Conservation (phyloP, 805 yeast genomes). For the Lipomyces chichibuensis region DNA sequence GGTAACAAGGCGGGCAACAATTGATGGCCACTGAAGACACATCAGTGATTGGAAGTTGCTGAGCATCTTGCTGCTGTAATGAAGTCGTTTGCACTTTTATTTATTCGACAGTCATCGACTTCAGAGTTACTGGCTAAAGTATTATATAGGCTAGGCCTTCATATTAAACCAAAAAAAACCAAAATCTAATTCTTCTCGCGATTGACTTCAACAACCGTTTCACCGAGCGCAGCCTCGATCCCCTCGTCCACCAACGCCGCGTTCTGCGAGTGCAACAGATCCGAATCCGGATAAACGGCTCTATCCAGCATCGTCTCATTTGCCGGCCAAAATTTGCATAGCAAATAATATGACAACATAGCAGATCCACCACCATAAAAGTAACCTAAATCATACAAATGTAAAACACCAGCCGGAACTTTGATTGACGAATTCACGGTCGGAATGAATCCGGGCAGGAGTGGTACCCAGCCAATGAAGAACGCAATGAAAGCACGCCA, state of each 20-base stretch:
- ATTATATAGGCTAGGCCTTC: no score
- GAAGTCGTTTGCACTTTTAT: no score
- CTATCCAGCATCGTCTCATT: slow-evolving; percentile 19
- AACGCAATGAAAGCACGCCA: slow-evolving; percentile 32
- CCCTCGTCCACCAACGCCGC: slow-evolving; percentile 1
- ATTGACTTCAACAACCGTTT: slow-evolving; percentile 3
- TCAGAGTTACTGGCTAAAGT: no score
- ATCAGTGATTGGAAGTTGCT: no score
- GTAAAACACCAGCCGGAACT: slow-evolving; percentile 26
- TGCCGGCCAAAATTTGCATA: slow-evolving; percentile 21
- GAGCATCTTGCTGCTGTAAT: no score
- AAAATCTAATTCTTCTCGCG: neutral
- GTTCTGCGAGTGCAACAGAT: neutral
- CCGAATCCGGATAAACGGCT: slow-evolving; percentile 14
- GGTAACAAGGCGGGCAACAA: no score
- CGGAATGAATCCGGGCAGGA: slow-evolving; percentile 33
- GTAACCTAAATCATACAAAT: slow-evolving; percentile 36
- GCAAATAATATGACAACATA: slow-evolving; percentile 20
- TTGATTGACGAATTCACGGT: slow-evolving; percentile 21
- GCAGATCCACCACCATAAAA: slow-evolving; percentile 36
- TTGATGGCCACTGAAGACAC: no score
- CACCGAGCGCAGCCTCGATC: slow-evolving; percentile 8
- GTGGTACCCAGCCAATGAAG: slow-evolving; percentile 31
- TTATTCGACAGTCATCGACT: no score
- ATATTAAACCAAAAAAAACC: neutral